Percentiles rank a stretch among this genome's conserved stretches.
These are phyloP conservation scores for Lentinula edodes DNA, from an alignment of 768 basidiomycete species.

Conservation along the genomic window DNA sequence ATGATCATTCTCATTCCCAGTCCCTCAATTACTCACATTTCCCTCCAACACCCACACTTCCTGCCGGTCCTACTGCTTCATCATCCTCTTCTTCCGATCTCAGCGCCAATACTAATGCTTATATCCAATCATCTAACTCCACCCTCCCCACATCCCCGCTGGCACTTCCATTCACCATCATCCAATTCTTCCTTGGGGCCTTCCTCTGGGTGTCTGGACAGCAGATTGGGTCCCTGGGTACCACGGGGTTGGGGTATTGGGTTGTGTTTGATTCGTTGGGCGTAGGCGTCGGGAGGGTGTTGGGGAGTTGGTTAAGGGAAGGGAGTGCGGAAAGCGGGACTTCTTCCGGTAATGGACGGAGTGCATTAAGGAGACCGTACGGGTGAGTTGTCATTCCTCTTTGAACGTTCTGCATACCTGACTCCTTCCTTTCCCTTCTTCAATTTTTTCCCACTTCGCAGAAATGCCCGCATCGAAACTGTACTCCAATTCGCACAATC, in stretches of 20 bases:
- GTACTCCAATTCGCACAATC: conserved; percentile 82
- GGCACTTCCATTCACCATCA: conserved; percentile 17
- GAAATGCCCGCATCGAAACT: conserved; percentile 63
- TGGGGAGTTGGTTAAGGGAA: conserved; percentile 37
- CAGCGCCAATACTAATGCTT: neutral
- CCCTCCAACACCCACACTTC: neutral
- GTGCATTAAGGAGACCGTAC: conserved; percentile 60
- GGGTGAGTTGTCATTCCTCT: conserved; percentile 18
- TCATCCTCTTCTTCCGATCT: neutral
- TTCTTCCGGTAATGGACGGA: conserved; percentile 1
- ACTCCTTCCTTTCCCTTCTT: neutral
- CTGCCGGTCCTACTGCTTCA: no score
- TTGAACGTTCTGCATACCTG: no score
- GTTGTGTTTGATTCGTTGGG: conserved; percentile 93
- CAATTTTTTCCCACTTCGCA: conserved; percentile 19
- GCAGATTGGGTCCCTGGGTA: conserved; percentile 76
- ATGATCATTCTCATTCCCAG: neutral
- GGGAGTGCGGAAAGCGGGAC: conserved; percentile 1
- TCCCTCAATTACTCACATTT: neutral
- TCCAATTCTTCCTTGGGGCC: conserved; percentile 62
- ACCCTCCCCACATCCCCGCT: neutral
- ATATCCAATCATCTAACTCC: neutral
- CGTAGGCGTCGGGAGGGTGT: conserved; percentile 45
- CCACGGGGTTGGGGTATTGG: conserved; percentile 94
- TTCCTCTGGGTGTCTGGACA: conserved; percentile 89